phyloP scores from a whole-genome alignment of 73 alveolate species.

The Uronychia setigera region DNA sequence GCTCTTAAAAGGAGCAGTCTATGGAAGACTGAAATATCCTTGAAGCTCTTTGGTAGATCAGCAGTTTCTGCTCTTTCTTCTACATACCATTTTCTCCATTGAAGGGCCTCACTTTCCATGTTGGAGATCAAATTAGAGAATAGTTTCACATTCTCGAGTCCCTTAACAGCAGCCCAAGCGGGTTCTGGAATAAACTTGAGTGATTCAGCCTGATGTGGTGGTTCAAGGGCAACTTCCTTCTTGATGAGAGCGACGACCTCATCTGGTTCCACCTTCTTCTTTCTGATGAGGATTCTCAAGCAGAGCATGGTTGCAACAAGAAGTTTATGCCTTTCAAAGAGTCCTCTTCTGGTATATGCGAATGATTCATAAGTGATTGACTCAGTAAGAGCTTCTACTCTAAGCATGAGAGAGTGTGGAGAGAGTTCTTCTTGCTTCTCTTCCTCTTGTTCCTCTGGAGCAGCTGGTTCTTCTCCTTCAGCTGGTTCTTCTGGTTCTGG shows the following conservation, averaged over 20 bases:
- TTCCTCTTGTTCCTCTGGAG: constrained; percentile 88
- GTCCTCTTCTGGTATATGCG: constrained; percentile 98
- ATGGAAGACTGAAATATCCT: constrained; percentile 94
- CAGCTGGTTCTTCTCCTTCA: constrained; percentile 90
- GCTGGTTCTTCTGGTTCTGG: constrained; percentile 52
- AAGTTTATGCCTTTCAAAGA: constrained; percentile 96
- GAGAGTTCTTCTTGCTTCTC: constrained; percentile 76
- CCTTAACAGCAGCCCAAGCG: constrained; percentile 82
- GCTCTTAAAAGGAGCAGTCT: constrained; percentile 96
- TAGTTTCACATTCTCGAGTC: constrained; percentile 76
- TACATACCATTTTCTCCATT: constrained; percentile 99
- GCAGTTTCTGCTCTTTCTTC: constrained; percentile 99
- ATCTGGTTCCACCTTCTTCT: constrained; percentile 83
- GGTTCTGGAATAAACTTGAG: constrained; percentile 81
- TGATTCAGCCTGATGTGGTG: constrained; percentile 73
- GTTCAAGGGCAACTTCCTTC: constrained; percentile 76
- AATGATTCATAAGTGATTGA: constrained; percentile 83
- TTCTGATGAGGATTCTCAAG: constrained; percentile 87
- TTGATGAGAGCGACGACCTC: constrained; percentile 77
- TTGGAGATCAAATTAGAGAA: constrained; percentile 58
- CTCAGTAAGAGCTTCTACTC: constrained; percentile 77
- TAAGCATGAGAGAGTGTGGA: constrained; percentile 69
- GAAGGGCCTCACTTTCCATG: constrained; percentile 92
- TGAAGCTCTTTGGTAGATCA: constrained; percentile 96
- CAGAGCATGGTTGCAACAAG: constrained; percentile 98